Percentiles rank a stretch among this genome's conserved stretches.
Conservation (phyloP, 208 protist genomes). For the Phytomonas sp. region DNA sequence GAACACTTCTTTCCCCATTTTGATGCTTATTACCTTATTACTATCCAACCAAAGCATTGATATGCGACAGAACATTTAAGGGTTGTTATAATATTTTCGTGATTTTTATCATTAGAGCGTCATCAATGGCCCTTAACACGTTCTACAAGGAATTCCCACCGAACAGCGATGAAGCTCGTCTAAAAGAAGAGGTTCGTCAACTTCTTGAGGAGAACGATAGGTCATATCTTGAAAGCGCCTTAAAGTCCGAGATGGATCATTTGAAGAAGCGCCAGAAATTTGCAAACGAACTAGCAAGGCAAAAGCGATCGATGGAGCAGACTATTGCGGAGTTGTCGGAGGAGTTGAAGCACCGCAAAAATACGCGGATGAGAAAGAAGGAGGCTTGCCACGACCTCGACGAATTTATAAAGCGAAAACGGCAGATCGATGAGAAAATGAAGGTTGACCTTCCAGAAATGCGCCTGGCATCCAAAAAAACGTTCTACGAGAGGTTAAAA, state of each 20-base stretch:
- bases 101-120: neutral
- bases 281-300: slow-evolving; percentile 19
- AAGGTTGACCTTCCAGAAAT: neutral
- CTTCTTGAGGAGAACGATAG: slow-evolving; percentile 22
- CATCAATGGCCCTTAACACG: neutral
- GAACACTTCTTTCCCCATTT: neutral
- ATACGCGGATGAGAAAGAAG: neutral
- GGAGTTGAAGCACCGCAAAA: slow-evolving; percentile 9
- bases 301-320: slow-evolving; percentile 54
- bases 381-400: neutral
- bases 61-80: neutral
- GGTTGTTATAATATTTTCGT: neutral
- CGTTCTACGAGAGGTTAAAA: neutral
- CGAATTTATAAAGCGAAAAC: neutral
- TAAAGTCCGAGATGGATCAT: slow-evolving; percentile 30
- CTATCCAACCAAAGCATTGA: neutral
- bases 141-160: neutral
- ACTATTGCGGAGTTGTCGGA: slow-evolving; percentile 25
- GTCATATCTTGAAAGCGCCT: neutral
- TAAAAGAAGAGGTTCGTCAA: slow-evolving; percentile 19
- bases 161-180: neutral
- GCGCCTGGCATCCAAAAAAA: neutral
- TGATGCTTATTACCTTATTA: neutral
- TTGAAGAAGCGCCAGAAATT: slow-evolving; percentile 19
- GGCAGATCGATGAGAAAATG: neutral